A percentile compares a stretch with the other conserved stretches of the same genome.
Conservation (phyloP, 495 filamentous ascomycete genomes). For the Aspergillus leporis region DNA sequence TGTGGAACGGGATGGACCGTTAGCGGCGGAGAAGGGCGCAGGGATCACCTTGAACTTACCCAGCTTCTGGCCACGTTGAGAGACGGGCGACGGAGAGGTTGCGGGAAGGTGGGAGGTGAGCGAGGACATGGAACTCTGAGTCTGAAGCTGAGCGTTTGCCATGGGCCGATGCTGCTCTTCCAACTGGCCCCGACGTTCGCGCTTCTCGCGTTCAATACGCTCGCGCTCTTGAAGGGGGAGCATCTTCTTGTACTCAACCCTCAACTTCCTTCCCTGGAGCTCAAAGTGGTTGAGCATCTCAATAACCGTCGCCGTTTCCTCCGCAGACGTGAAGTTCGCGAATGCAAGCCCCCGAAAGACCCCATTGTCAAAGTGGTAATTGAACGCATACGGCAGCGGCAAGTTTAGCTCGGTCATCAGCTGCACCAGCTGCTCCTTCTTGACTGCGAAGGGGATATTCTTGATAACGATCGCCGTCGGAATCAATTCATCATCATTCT, state of each 20-base stretch:
- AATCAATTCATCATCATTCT: constrained; percentile 81
- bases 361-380: constrained; percentile 98
- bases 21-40: constrained; percentile 22
- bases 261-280: constrained; percentile 86
- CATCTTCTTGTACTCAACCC: constrained; percentile 99
- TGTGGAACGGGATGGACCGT: constrained; percentile 25
- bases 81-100: constrained; percentile 72
- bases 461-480: constrained; percentile 99
- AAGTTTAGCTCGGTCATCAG: constrained; percentile 91
- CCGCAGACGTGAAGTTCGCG: constrained; percentile 94
- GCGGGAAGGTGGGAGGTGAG: constrained; percentile 69
- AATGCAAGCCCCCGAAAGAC: constrained; percentile 96
- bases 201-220: constrained; percentile 94
- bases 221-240: constrained; percentile 90
- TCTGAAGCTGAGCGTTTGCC: constrained; percentile 63
- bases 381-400: constrained; percentile 96
- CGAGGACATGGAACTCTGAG: constrained; percentile 81
- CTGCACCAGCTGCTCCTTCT: constrained; percentile 90
- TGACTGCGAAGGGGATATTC: constrained; percentile 97
- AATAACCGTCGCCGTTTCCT: constrained; percentile 90
- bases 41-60: constrained; percentile 43
- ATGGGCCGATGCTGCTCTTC: constrained; percentile 93
- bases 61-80: constrained; percentile 60
- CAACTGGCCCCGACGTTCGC: constrained; percentile 91
- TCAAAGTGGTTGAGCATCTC: constrained; percentile 92